Percentiles rank a stretch among this genome's conserved stretches.
Evolutionary conservation across 2,329 filamentous ascomycete genomes (phyloP).

Genomic region (Trichoderma sp.): DNA sequence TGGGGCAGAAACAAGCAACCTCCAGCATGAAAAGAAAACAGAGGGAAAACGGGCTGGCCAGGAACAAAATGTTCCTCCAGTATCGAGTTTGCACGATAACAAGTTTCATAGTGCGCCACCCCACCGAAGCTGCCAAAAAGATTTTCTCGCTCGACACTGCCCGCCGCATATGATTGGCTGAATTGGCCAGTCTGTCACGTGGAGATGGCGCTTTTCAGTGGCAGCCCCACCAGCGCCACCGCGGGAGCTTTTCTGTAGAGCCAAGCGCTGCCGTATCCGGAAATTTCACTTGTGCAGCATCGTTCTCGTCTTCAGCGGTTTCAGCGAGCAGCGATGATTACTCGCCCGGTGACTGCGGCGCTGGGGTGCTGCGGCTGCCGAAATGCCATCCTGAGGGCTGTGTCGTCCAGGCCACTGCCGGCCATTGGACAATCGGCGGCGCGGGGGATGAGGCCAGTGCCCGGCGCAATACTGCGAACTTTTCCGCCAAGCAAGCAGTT

Average conservation of each 20-base stretch:
- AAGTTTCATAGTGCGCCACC: conserved; percentile 22
- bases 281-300: conserved; percentile 13
- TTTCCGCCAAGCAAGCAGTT: conserved; percentile 29
- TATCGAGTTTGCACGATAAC: conserved; percentile 11
- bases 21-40: background rate
- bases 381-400: conserved; percentile 35
- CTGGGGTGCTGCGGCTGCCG: conserved; percentile 39
- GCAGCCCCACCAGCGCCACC: conserved; percentile 20
- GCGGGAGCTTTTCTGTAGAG: conserved; percentile 14
- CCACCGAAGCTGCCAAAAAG: conserved; percentile 13
- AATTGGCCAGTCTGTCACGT: conserved; percentile 11
- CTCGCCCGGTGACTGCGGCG: conserved; percentile 35
- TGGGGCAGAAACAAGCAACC: background rate
- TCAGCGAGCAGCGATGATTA: conserved; percentile 33
- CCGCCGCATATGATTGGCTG: conserved; percentile 10
- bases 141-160: conserved; percentile 12
- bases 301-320: background rate
- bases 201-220: background rate
- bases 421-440: conserved; percentile 32
- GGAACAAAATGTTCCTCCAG: conserved; percentile 19
- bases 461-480: conserved; percentile 30
- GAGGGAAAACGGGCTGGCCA: background rate
- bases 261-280: conserved; percentile 6
- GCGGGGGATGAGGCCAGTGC: conserved; percentile 28
- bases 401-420: conserved; percentile 31